Percentiles rank a stretch among this genome's conserved stretches.
phyloP scores from a whole-genome alignment of 331 rosid species.

The Pyrus hybrid region DNA sequence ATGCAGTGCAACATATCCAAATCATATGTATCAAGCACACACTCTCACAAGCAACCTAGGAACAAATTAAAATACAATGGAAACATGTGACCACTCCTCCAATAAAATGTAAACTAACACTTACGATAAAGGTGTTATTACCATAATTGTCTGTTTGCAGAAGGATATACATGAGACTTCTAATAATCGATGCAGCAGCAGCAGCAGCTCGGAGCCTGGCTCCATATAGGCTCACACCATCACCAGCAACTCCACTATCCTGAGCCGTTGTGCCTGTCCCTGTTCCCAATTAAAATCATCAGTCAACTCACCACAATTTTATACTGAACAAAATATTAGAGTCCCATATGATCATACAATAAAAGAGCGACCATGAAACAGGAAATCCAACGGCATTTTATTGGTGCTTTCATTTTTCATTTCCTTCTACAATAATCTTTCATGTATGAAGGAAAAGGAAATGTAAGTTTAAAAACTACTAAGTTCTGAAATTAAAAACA shows the following conservation, averaged over 20 bases:
- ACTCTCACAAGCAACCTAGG: background rate
- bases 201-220: conserved; percentile 94
- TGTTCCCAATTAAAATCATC: too few species aligned
- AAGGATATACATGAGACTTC: conserved; percentile 87
- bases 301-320: background rate
- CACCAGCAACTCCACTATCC: conserved; percentile 37
- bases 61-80: background rate
- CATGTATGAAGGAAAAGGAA: background rate
- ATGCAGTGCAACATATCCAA: background rate
- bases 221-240: conserved; percentile 60
- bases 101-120: background rate
- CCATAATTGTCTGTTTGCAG: conserved; percentile 61
- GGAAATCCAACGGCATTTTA: background rate
- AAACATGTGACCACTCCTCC: background rate
- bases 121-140: conserved; percentile 21
- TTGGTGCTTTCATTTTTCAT: background rate
- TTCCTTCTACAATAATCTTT: background rate
- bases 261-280: conserved; percentile 47
- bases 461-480: background rate
- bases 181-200: conserved; percentile 82
- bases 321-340: background rate
- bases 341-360: background rate
- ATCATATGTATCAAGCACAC: background rate
- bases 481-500: background rate
- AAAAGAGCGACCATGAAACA: background rate